phyloP scores from a whole-genome alignment of 2,329 filamentous ascomycete species.

The Tothia fuscella region DNA sequence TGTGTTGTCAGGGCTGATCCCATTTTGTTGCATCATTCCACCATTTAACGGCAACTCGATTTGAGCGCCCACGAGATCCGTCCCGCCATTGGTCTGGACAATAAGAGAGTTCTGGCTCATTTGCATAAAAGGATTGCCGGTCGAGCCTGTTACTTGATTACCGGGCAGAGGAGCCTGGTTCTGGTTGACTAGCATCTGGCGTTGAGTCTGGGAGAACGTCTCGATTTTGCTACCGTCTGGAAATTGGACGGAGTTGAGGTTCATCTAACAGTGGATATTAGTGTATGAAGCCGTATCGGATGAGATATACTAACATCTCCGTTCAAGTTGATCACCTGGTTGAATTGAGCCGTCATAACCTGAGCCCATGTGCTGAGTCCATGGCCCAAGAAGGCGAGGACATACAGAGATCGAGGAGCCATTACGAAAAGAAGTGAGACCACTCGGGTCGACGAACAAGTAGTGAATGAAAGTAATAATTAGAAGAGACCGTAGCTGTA shows the following conservation, averaged over 20 bases:
- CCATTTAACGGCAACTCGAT: conserved; percentile 23
- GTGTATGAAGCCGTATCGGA: not conserved
- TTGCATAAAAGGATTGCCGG: conserved; percentile 25
- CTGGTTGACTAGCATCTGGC: conserved; percentile 29
- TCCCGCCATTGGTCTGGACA: conserved; percentile 25
- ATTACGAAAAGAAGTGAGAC: conserved; percentile 1
- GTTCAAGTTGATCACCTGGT: conserved; percentile 28
- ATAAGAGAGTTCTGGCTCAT: conserved; percentile 22
- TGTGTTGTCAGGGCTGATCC: conserved; percentile 24
- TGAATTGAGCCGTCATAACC: conserved; percentile 23
- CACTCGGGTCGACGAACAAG: not conserved
- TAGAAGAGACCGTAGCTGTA: not conserved
- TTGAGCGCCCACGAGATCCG: conserved; percentile 24
- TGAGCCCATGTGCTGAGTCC: conserved; percentile 17
- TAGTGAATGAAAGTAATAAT: not conserved
- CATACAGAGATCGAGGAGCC: conserved; percentile 2
- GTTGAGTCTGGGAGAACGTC: conserved; percentile 26
- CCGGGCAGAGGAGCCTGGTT: conserved; percentile 22
- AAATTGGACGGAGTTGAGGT: conserved; percentile 25
- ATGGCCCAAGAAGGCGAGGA: conserved; percentile 6
- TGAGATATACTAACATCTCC: conserved; percentile 22
- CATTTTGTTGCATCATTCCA: conserved; percentile 19
- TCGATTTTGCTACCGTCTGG: conserved; percentile 26
- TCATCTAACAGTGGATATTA: conserved; percentile 17
- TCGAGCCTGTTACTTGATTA: conserved; percentile 25